Evolutionary conservation across 345 rosid genomes (phyloP), one percentile per base, ranked within the genome.

Genomic region (Jatropha curcas): DNA sequence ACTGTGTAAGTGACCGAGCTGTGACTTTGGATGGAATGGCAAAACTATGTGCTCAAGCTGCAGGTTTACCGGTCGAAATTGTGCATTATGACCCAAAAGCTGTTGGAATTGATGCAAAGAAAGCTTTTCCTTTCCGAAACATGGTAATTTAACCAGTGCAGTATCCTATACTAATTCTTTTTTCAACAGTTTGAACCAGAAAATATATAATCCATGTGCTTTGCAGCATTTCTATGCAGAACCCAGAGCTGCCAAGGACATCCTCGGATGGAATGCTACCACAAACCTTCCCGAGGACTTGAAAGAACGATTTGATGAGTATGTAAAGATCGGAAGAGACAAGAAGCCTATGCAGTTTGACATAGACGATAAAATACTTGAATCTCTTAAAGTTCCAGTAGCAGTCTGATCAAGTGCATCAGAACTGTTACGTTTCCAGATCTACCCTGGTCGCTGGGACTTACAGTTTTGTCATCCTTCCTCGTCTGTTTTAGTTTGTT

Each of bases 1-100:
- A 95, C 84, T 83, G 92, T 45, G 98, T 92, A 11, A 87, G 96
- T 22, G 97, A 95, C 71, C 90, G 98, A 10, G 96, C 99, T 1
- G 94, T 89, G 74, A 95, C 97, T 65, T 83, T 95, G 67, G 97
- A 91, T 60, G 99, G 98, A 58, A 92, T 92, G 94, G 97, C 96
- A 60, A 91, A 81, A 84, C 87, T 95, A 33, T 95, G 99, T 56
- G 99, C 98, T 20, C 84, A 88, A 28, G 98, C 98, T 60, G 96
- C 93, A 28, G 96, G 94, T 73, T 70, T 82, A 41, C 82, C 91
- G 0, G 94, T 87, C 68, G 86, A 91, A 64, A 92, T 92, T 4
- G 83, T 95, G 68, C 99, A 95, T 79, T 92, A 92, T 20, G 91
- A 91, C 75, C 99, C 99, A n/a, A 88, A 92, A 84, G 84, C 87